Evolutionary conservation across 805 yeast genomes (phyloP).

Genomic region (Kurtzmaniella cleridarum): DNA sequence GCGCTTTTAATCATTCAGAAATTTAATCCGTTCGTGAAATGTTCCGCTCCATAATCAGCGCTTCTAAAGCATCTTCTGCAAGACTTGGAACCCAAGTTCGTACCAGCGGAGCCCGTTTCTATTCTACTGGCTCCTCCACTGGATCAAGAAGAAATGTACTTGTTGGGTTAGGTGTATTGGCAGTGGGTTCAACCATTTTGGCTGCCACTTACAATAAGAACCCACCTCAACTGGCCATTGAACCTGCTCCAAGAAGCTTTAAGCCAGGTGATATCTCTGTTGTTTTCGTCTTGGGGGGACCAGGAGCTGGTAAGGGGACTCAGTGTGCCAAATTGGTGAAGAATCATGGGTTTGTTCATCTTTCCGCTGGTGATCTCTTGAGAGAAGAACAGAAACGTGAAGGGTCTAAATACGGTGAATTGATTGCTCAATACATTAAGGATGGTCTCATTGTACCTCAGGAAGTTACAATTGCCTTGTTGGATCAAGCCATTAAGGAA

Average conservation of each 20-base stretch:
- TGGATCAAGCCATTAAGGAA: conserved; percentile 71
- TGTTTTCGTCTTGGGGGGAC: conserved; percentile 91
- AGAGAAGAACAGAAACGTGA: conserved; percentile 85
- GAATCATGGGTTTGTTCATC: conserved; percentile 77
- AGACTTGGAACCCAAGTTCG: no score
- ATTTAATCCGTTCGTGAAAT: not conserved
- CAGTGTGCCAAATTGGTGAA: conserved; percentile 84
- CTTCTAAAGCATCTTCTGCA: no score
- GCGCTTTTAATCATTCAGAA: not conserved
- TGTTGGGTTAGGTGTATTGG: conserved; percentile 38
- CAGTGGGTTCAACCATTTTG: conserved; percentile 44
- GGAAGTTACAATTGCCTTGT: conserved; percentile 77
- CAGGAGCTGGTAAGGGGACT: conserved; percentile 97
- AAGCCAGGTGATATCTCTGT: conserved; percentile 66
- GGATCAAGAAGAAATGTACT: conserved; percentile 23
- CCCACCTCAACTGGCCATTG: conserved; percentile 41
- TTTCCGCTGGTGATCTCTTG: conserved; percentile 93
- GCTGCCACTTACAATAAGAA: conserved; percentile 39
- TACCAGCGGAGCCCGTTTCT: no score
- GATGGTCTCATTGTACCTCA: conserved; percentile 95
- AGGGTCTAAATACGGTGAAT: conserved; percentile 78
- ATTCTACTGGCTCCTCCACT: conserved; percentile 11
- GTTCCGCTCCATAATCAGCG: conserved; percentile 1
- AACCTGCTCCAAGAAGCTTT: conserved; percentile 34
- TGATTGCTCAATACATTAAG: conserved; percentile 77